Evolutionary conservation across 495 filamentous ascomycete species (phyloP).

Genomic region (Neurospora sp.): DNA sequence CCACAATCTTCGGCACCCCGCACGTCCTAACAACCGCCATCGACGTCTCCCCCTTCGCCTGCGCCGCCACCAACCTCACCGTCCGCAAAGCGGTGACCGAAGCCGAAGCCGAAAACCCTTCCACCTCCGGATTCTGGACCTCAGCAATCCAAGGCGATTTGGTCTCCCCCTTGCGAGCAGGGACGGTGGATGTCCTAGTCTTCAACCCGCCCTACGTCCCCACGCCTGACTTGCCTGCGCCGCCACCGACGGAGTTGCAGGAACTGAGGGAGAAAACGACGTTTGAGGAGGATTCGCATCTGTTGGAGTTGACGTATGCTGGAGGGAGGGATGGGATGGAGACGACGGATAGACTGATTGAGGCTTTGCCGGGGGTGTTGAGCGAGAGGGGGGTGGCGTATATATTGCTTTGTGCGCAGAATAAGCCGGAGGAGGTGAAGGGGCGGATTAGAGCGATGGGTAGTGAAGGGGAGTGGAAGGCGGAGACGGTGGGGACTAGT

Average conservation of each 20-base stretch:
- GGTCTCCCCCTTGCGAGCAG: constrained; percentile 40
- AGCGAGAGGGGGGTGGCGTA: constrained; percentile 70
- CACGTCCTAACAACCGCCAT: constrained; percentile 63
- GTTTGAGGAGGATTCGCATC: constrained; percentile 64
- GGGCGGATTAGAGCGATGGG: constrained; percentile 46
- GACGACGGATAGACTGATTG: constrained; percentile 69
- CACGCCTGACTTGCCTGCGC: constrained; percentile 54
- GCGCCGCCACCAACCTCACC: constrained; percentile 55
- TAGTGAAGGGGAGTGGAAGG: constrained; percentile 45
- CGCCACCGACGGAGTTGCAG: constrained; percentile 1
- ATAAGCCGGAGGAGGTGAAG: constrained; percentile 67
- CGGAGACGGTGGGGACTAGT: constrained; percentile 70
- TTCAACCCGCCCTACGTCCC: constrained; percentile 98
- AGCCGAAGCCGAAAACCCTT: constrained; percentile 9
- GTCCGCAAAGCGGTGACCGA: constrained; percentile 37
- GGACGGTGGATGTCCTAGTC: constrained; percentile 68
- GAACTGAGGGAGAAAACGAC: constrained; percentile 6
- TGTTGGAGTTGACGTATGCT: constrained; percentile 80
- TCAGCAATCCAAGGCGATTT: constrained; percentile 60
- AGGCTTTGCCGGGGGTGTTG: constrained; percentile 52
- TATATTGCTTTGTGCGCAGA: constrained; percentile 80
- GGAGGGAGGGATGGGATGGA: constrained; percentile 90
- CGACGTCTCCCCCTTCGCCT: constrained; percentile 78
- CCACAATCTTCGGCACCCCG: constrained; percentile 57
- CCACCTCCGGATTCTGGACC: constrained; percentile 37